Base-by-base conservation (phyloP, 805 yeast genomes). In the Saccharomyces paradoxus region DNA sequence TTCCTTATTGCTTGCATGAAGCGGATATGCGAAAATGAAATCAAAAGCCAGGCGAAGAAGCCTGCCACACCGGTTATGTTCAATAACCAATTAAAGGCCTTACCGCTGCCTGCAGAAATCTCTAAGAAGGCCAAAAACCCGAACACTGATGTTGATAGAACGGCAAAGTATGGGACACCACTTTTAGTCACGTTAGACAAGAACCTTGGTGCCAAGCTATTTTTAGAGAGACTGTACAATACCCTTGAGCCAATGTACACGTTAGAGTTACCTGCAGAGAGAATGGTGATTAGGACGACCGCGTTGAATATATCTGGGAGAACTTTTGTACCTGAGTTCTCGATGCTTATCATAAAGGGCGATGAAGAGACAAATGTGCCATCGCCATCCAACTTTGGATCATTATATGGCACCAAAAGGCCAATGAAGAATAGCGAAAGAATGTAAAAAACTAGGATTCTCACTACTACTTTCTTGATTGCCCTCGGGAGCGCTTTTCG, bases 251-350 rank as follows among this genome's bases (percentile, higher is more conserved):
- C 83, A 61, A 81, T 78, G 69, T 84, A 84, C 27, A 84, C 76
- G 64, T 83, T 82, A n/a, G 89, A 82, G 72, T 84, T 85, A 63
- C 83, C 89, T 30, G 89, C 89, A 21, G 89, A 84, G 48, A 83
- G 74, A 53, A 84, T 78, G 27, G 89, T 81, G 37, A 77, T 59
- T 49, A 85, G 66, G 55, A 85, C 80, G 50, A 84, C 82, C 29
- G 83, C 89, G 66, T 85, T 85, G 70, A 84, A 81, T 54, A 85
- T 81, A 61, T 78, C 74, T 50, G 88, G 86, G 53, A 85, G 71
- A 2, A 83, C 77, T 55, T 71, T 73, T 29, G 88, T 83, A 31
- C 87, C 87, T 8, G 82, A 76, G 69, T 81, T 82, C 54, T 74
- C 66, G 64, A 85, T 81, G 41, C 89, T 86, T 67, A 85, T 78